phyloP scores from a whole-genome alignment of 768 basidiomycete species.

The Xerocomus brunneocitrinus region DNA sequence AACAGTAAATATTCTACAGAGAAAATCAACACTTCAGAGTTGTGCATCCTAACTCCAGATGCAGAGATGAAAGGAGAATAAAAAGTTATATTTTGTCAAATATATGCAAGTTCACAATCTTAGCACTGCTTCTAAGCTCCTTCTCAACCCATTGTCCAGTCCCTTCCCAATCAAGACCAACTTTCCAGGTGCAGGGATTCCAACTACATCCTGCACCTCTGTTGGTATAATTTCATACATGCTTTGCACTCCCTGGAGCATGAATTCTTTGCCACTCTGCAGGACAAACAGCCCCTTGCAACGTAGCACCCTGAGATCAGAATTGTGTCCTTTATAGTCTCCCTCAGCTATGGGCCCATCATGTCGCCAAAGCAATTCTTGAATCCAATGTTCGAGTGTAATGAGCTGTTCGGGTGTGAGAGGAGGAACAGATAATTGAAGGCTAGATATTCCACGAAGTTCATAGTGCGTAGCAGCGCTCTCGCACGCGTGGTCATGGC shows the following conservation, averaged over 20 bases:
- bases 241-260: constrained; percentile 88
- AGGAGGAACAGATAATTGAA: constrained; percentile 65
- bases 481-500: constrained; percentile 30
- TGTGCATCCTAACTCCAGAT: no score
- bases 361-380: constrained; percentile 77
- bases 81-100: no score
- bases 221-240: constrained; percentile 76
- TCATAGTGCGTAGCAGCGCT: constrained; percentile 54
- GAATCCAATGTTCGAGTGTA: constrained; percentile 75
- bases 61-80: no score
- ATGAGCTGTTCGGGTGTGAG: constrained; percentile 46
- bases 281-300: constrained; percentile 80
- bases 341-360: constrained; percentile 39
- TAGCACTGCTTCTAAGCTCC: constrained; percentile 42
- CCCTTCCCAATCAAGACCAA: constrained; percentile 87
- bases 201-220: constrained; percentile 35
- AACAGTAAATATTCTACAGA: no score
- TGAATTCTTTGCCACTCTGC: constrained; percentile 51
- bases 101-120: not conserved
- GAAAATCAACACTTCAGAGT: no score
- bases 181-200: constrained; percentile 65
- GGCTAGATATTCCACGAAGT: constrained; percentile 75
- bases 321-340: constrained; percentile 7
- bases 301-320: constrained; percentile 60
- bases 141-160: constrained; percentile 50